A percentile compares a stretch with the other conserved stretches of the same genome.
phyloP scores from a whole-genome alignment of 495 filamentous ascomycete genomes.

The Penicillium taxi region DNA sequence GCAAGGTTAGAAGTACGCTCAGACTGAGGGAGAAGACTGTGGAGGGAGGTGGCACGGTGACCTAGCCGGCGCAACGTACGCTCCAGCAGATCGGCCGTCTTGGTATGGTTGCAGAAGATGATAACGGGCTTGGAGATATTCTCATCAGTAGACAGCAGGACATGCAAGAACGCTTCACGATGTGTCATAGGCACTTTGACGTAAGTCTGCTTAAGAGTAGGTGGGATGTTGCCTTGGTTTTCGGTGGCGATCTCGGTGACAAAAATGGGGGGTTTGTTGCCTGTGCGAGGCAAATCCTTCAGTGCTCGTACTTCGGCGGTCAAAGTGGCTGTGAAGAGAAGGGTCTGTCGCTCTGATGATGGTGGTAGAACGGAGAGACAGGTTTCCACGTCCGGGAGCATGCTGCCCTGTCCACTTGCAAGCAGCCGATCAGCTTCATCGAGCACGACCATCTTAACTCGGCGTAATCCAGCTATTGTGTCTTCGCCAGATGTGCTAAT shows the following conservation, averaged over 20 bases:
- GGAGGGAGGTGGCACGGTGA: conserved; percentile 84
- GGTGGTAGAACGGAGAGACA: conserved; percentile 76
- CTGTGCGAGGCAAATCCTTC: conserved; percentile 61
- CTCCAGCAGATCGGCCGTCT: conserved; percentile 80
- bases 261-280: conserved; percentile 66
- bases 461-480: conserved; percentile 69
- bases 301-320: conserved; percentile 86
- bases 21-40: conserved; percentile 74
- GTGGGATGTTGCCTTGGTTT: conserved; percentile 56
- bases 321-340: conserved; percentile 94
- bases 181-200: conserved; percentile 81
- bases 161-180: conserved; percentile 88
- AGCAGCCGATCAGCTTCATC: conserved; percentile 95
- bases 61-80: conserved; percentile 74
- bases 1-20: conserved; percentile 80
- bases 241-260: conserved; percentile 82
- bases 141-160: conserved; percentile 69
- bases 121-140: conserved; percentile 72
- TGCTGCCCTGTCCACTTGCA: conserved; percentile 64
- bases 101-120: conserved; percentile 90
- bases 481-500: conserved; percentile 84
- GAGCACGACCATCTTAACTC: conserved; percentile 78
- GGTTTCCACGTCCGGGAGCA: conserved; percentile 87
- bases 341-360: conserved; percentile 65
- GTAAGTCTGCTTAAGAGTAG: conserved; percentile 75